Conservation (phyloP, 1,284 basidiomycete genomes). For the Ganoderma lingzhi region DNA sequence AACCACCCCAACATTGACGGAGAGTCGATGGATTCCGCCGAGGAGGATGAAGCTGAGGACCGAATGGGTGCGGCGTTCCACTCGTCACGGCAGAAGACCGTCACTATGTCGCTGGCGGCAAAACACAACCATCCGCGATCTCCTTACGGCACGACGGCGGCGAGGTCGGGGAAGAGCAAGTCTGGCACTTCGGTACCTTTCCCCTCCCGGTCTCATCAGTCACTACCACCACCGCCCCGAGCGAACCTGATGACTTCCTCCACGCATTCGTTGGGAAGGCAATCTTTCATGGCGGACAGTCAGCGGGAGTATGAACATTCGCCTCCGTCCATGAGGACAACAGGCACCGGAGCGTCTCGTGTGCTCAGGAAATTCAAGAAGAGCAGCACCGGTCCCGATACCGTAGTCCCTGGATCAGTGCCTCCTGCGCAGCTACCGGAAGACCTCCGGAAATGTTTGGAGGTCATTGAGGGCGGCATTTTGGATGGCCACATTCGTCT, state of each 20-base stretch:
- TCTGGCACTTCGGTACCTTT: slow-evolving; percentile 63
- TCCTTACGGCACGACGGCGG: slow-evolving; percentile 70
- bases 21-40: slow-evolving; percentile 75
- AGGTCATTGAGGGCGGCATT: slow-evolving; percentile 85
- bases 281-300: slow-evolving; percentile 59
- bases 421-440: slow-evolving; percentile 84
- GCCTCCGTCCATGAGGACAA: slow-evolving; percentile 43
- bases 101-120: slow-evolving; percentile 47
- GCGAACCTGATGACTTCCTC: slow-evolving; percentile 61
- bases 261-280: slow-evolving; percentile 73
- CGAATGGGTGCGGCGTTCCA: slow-evolving; percentile 58
- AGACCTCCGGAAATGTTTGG: slow-evolving; percentile 84
- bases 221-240: slow-evolving; percentile 75
- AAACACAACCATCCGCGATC: slow-evolving; percentile 79
- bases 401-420: slow-evolving; percentile 60
- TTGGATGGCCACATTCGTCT: slow-evolving; percentile 88
- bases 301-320: slow-evolving; percentile 48
- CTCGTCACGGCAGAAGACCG: slow-evolving; percentile 45
- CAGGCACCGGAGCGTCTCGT: slow-evolving; percentile 50
- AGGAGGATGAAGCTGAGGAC: slow-evolving; percentile 70
- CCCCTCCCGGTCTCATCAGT: slow-evolving; percentile 81
- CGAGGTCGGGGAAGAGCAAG: slow-evolving; percentile 49
- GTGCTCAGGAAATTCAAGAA: slow-evolving; percentile 75
- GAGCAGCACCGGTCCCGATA: slow-evolving; percentile 57
- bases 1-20: slow-evolving; percentile 68